Conservation (phyloP, 2,329 filamentous ascomycete genomes). For the Talaromyces funiculosus region DNA sequence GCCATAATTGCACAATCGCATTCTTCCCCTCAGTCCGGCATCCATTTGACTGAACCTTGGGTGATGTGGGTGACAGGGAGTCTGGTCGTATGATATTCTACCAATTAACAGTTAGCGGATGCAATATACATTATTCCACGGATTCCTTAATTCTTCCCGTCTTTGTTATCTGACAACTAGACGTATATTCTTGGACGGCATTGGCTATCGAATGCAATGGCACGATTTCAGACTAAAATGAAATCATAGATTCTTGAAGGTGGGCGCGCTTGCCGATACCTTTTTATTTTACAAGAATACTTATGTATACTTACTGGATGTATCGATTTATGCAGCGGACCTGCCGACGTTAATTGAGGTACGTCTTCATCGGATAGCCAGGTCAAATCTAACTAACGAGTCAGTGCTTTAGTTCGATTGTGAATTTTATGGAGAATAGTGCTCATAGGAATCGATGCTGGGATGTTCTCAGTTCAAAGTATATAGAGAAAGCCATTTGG, state of each 20-base stretch:
- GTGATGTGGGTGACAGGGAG: no score
- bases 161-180: background rate
- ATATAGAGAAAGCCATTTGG: background rate
- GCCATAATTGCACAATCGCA: conserved; percentile 21
- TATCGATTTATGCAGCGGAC: no score
- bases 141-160: no score
- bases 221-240: background rate
- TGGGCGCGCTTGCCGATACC: background rate
- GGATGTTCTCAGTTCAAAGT: background rate
- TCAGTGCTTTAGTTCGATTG: background rate
- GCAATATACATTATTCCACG: background rate
- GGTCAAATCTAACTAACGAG: background rate
- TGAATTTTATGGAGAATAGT: background rate
- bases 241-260: background rate
- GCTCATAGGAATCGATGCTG: background rate
- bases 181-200: background rate
- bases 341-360: background rate
- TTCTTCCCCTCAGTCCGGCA: background rate
- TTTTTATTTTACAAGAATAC: background rate
- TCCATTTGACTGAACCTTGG: no score
- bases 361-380: background rate
- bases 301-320: no score
- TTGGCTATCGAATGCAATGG: background rate
- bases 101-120: background rate
- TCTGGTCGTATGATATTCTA: background rate